A percentile compares a stretch with the other conserved stretches of the same genome.
Evolutionary conservation across 352 stramenopile species (phyloP).

Genomic region (Pythium coloratum): DNA sequence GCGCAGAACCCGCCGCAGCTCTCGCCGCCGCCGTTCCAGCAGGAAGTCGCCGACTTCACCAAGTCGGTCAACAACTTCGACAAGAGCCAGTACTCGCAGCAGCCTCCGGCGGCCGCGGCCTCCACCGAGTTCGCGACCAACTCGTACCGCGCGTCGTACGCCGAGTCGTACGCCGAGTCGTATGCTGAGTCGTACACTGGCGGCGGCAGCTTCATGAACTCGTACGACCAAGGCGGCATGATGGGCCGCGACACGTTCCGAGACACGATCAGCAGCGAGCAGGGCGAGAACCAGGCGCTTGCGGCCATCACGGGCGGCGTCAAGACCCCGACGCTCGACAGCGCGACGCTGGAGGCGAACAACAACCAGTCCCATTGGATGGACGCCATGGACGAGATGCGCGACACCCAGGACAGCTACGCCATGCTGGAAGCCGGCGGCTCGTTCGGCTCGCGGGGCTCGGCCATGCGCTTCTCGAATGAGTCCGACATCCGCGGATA

Average conservation of each 20-base stretch:
- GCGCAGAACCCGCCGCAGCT: slow-evolving; percentile 19
- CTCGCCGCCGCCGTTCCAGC: slow-evolving; percentile 22
- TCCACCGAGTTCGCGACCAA: slow-evolving; percentile 16
- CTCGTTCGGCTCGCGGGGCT: slow-evolving; percentile 67
- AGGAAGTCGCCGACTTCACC: slow-evolving; percentile 37
- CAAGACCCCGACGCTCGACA: slow-evolving; percentile 10
- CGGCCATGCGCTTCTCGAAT: slow-evolving; percentile 72
- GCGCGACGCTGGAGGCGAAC: slow-evolving; percentile 21
- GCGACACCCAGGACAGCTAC: slow-evolving; percentile 82
- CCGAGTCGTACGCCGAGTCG: slow-evolving; percentile 61
- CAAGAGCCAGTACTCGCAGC: slow-evolving; percentile 55
- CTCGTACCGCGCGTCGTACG: slow-evolving; percentile 43
- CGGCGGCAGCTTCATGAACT: slow-evolving; percentile 46
- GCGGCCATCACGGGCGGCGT: neutral
- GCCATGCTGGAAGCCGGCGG: slow-evolving; percentile 71
- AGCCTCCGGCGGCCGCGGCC: slow-evolving; percentile 12
- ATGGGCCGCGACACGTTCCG: slow-evolving; percentile 29
- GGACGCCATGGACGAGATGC: slow-evolving; percentile 70
- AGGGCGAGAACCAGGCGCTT: slow-evolving; percentile 17
- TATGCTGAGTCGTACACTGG: slow-evolving; percentile 42
- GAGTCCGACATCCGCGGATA: slow-evolving; percentile 55
- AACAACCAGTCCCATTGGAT: slow-evolving; percentile 60
- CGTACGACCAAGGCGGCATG: slow-evolving; percentile 42
- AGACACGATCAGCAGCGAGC: slow-evolving; percentile 19
- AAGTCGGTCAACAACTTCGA: slow-evolving; percentile 53